Conservation (phyloP, 192 early-diverging fungal species). For the Coemansia sp. region DNA sequence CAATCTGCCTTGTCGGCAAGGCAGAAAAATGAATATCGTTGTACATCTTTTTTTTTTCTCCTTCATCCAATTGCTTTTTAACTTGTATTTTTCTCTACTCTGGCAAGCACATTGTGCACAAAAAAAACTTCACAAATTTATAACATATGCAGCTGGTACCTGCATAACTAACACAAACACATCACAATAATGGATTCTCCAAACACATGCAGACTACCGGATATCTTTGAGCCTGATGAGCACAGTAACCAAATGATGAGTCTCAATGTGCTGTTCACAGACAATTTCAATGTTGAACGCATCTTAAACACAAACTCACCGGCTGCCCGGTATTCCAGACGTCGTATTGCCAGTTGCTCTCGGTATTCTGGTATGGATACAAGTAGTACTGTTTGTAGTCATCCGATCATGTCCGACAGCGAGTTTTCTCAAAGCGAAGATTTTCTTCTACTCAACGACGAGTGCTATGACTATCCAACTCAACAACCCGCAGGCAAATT, state of each 20-base stretch:
- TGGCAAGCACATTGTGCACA: neutral
- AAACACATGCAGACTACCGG: conserved; percentile 22
- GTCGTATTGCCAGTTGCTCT: conserved; percentile 22
- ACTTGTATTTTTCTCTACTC: neutral
- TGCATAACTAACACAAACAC: conserved; percentile 1
- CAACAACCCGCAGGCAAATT: neutral
- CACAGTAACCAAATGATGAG: conserved; percentile 23
- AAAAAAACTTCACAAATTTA: neutral
- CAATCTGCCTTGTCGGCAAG: neutral
- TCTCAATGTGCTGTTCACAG: conserved; percentile 26
- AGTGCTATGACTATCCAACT: conserved; percentile 13
- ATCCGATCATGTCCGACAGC: conserved; percentile 14
- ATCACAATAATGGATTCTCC: conserved; percentile 18
- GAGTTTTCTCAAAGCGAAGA: conserved; percentile 31
- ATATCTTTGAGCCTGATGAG: conserved; percentile 41
- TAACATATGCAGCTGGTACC: conserved; percentile 1
- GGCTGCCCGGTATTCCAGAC: conserved; percentile 17
- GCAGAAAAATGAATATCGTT: neutral
- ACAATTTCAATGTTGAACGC: conserved; percentile 12
- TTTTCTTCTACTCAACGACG: conserved; percentile 14
- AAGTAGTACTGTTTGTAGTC: conserved; percentile 15
- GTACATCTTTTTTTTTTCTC: neutral
- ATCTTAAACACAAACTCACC: conserved; percentile 18
- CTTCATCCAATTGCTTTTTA: neutral
- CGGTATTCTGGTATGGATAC: conserved; percentile 4